Evolutionary conservation across 139 green algal species (phyloP), one percentile per base, ranked within the genome.

Genomic region (Volvox reticuliferus): DNA sequence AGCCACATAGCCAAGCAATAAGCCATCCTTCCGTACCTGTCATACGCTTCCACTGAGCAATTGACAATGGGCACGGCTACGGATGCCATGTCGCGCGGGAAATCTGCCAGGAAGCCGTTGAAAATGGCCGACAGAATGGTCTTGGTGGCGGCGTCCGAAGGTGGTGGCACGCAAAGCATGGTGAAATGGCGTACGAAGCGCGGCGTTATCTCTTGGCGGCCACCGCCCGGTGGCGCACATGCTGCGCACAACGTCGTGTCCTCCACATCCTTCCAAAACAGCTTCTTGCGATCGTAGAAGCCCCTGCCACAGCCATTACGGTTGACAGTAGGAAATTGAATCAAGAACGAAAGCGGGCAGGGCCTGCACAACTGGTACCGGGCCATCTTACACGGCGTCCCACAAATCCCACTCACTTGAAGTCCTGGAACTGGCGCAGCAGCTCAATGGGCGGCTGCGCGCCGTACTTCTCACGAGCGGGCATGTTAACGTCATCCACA

Each of bases 401-500:
- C n/a, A 55, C 44, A 9, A 5, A 55, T 55, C 44, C 44, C 6
- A 13, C 86, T 36, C 86, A 90, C 86, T 88, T 91, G 90, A 96
- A 96, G 93, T 98, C 96, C 89, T 97, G 95, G 93, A 98, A 97
- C 93, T 98, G 96, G 18, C 97, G 93, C 85, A 99, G 94, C 84
- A 98, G 95, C 95, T 99, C 96, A 16, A 99, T 92, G 6, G 97
- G 96, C 50, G 97, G 97, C 91, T 98, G 96, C 19, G 96, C 96
- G 55, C 97, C 97, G 91, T 97, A 99, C 50, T 88, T 95, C 91
- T 99, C 97, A 18, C 95, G 88, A 14, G 96, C 96, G 0, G 96
- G 96, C 97, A 99, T 98, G 94, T 99, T 99, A 36, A 99, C 94
- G 88, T 99, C 97, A 90, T 99, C 97, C 71, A 99, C 95, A 89